Evolutionary conservation across 352 stramenopile genomes (phyloP).

Genomic region (Phytophthora citrophthora): DNA sequence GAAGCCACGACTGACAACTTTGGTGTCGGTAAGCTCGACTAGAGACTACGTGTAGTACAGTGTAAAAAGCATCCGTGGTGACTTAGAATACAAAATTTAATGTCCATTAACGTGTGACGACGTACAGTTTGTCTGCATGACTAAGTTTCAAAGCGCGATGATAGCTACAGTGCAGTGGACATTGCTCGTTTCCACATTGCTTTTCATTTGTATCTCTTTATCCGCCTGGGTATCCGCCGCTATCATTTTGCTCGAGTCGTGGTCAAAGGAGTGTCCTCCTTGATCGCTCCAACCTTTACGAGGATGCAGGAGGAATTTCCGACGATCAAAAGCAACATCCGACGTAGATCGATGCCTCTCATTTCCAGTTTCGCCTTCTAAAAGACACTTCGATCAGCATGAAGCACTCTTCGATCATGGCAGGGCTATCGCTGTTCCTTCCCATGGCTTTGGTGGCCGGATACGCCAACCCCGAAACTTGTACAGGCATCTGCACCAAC

Average conservation of each 20-base stretch:
- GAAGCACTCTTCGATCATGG: slow-evolving; percentile 12
- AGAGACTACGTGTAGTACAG: slow-evolving; percentile 16
- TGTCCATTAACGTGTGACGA: slow-evolving; percentile 2
- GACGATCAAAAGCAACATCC: no score
- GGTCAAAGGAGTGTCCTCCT: no score
- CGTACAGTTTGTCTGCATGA: neutral
- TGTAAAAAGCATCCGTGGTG: slow-evolving; percentile 20
- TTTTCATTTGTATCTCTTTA: neutral
- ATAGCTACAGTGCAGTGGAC: neutral
- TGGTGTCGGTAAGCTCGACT: slow-evolving; percentile 24
- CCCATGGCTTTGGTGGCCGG: slow-evolving; percentile 4
- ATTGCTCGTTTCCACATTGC: neutral
- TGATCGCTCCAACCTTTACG: slow-evolving; percentile 9
- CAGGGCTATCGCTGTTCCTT: slow-evolving; percentile 21
- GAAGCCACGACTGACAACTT: slow-evolving; percentile 22
- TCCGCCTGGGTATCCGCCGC: slow-evolving; percentile 5
- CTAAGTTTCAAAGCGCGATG: neutral
- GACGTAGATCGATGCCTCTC: slow-evolving; percentile 2
- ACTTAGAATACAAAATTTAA: slow-evolving; percentile 27
- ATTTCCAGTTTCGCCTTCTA: slow-evolving; percentile 15
- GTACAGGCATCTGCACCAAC: slow-evolving; percentile 39
- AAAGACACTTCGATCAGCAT: slow-evolving; percentile 3
- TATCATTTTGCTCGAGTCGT: neutral
- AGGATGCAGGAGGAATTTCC: slow-evolving; percentile 15
- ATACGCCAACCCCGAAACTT: slow-evolving; percentile 27